These are phyloP conservation scores for Saccharomycopsis hybrid DNA, from an alignment of 1,139 yeast genomes.

Conservation along the genomic window DNA sequence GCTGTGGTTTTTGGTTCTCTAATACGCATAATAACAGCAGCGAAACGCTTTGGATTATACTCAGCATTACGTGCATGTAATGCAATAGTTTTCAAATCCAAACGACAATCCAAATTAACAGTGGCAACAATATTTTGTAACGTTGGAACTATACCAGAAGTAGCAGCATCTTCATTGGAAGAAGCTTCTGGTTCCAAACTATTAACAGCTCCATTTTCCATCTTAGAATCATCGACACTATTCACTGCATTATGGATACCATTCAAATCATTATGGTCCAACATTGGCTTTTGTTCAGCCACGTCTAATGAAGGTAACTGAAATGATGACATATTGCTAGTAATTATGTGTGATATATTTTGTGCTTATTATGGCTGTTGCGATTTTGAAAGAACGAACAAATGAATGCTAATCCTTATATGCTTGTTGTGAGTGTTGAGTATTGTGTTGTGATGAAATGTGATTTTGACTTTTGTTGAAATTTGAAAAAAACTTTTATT, in stretches of 20 bases:
- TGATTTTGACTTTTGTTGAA: not conserved
- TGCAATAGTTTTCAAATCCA: conserved; percentile 95
- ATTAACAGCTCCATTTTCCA: not conserved
- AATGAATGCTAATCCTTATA: too few species aligned
- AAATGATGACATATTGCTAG: too few species aligned
- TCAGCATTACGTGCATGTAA: conserved; percentile 99
- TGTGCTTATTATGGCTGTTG: too few species aligned
- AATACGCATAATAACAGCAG: conserved; percentile 99
- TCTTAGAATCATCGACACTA: not conserved
- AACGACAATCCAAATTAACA: conserved; percentile 90
- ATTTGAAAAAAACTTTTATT: too few species aligned
- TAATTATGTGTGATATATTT: too few species aligned
- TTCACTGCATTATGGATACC: not conserved
- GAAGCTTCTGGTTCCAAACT: conserved; percentile 4
- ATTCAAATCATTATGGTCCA: conserved; percentile 1
- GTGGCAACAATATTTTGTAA: conserved; percentile 97
- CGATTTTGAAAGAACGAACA: too few species aligned
- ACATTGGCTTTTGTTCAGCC: conserved; percentile 9
- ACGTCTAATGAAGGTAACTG: conserved; percentile 13
- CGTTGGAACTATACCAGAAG: conserved; percentile 94
- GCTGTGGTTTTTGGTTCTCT: conserved; percentile 99
- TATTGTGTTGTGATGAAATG: too few species aligned
- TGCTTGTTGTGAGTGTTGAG: too few species aligned
- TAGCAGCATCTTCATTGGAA: conserved; percentile 49
- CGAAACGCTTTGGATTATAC: conserved; percentile 96